Conservation (phyloP, 805 yeast genomes). For the Wickerhamomyces ciferrii region DNA sequence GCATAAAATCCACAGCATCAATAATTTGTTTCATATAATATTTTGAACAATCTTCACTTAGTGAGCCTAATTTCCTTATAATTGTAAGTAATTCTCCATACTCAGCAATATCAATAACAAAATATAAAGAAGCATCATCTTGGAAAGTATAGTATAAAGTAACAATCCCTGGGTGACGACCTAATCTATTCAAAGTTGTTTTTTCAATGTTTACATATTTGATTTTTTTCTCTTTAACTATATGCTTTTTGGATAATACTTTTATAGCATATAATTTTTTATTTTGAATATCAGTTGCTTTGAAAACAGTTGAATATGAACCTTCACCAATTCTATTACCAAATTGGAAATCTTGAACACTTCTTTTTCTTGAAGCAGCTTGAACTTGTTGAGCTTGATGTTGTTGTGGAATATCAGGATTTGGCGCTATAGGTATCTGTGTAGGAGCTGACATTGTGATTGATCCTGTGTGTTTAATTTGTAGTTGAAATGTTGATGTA, state of each 20-base stretch:
- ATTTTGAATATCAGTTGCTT: constrained; percentile 73
- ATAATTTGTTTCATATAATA: constrained; percentile 83
- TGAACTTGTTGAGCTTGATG: background rate
- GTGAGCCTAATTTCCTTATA: constrained; percentile 70
- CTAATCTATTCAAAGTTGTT: constrained; percentile 78
- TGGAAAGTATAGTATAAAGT: constrained; percentile 92
- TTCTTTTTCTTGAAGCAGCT: constrained; percentile 35
- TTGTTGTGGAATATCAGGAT: background rate
- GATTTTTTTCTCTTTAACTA: constrained; percentile 89
- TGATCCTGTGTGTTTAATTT: background rate
- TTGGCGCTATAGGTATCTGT: background rate
- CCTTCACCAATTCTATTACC: constrained; percentile 91
- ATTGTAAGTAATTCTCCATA: constrained; percentile 89
- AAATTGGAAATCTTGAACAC: constrained; percentile 75
- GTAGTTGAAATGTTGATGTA: no score
- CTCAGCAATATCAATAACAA: constrained; percentile 90
- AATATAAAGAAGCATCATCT: constrained; percentile 80
- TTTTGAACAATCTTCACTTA: constrained; percentile 67
- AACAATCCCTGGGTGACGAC: constrained; percentile 93
- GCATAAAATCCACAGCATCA: constrained; percentile 90
- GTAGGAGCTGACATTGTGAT: background rate
- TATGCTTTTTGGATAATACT: constrained; percentile 86
- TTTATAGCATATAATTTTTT: constrained; percentile 83
- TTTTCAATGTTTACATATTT: constrained; percentile 96
- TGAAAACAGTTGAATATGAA: constrained; percentile 88